Base-by-base conservation (phyloP, 495 filamentous ascomycete species). In the Peziza echinospora region DNA sequence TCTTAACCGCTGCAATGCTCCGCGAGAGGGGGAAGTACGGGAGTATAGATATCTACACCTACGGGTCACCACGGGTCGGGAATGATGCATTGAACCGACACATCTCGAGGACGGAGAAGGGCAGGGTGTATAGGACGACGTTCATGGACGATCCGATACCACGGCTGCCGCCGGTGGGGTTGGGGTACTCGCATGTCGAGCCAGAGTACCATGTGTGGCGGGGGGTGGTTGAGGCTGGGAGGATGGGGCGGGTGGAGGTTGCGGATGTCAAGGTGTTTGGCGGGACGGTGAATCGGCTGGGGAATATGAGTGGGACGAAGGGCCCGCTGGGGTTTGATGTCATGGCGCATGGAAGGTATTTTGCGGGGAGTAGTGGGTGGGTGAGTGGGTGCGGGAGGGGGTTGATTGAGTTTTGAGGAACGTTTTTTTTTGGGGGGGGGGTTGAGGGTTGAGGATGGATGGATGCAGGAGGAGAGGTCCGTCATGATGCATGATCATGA, bases 91-190 rank as follows among this genome's bases (percentile, higher is more conserved):
- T 78, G 44, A 65, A 68, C 5, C 51, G 59, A 10, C 74, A 67
- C 50, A 67, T 80, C 56, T 69, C 66, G 0, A 47, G 53, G 19
- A 67, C 72, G 30, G 65, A 65, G 7, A 59, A 59, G 4, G 73
- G 69, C 45, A n/a, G n/a, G n/a, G n/a, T n/a, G n/a, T 77, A 64
- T 57, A 64, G 77, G 5, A 63, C 74, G 22, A 80, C 77, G 3
- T 72, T 80, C 55, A 54, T 53, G 9, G 63, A 77, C 46, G 77
- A 81, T 50, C 64, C 71, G 0, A 69, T 79, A 0, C 74, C 77
- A 0, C 62, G 65, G 5, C 49, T 79, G 10, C 76, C 77, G 1
- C 71, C 68, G 0, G 40, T 54, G 11, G 24, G 57, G 5, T 51
- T 72, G 13, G 70, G 68, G 0, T 80, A 63, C 50, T 55, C 54